Evolutionary conservation across 2,329 filamentous ascomycete genomes (phyloP).

Genomic region (Fusarium praegraminearum): DNA sequence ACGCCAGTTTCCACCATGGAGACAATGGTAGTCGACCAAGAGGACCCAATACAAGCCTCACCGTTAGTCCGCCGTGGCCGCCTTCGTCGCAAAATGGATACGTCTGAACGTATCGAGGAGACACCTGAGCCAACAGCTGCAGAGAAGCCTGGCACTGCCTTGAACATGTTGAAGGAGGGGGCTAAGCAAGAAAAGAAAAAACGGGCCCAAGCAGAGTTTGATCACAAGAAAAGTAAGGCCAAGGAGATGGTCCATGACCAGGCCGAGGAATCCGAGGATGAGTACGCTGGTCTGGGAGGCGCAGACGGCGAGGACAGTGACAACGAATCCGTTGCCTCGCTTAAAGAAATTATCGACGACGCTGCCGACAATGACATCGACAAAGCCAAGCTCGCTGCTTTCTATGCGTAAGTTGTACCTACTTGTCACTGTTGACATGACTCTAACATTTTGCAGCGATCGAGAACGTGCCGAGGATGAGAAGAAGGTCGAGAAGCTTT

Average conservation of each 20-base stretch:
- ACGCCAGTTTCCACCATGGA: slow-evolving; percentile 76
- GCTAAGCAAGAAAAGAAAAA: slow-evolving; percentile 68
- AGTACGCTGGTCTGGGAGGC: slow-evolving; percentile 94
- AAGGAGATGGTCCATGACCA: slow-evolving; percentile 91
- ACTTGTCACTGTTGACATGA: not conserved
- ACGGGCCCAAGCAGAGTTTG: slow-evolving; percentile 68
- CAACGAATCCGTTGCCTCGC: slow-evolving; percentile 74
- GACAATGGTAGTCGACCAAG: slow-evolving; percentile 67
- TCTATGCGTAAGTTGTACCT: slow-evolving; percentile 80
- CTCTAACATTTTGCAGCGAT: slow-evolving; percentile 65
- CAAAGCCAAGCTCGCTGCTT: slow-evolving; percentile 83
- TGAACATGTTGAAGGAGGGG: slow-evolving; percentile 77
- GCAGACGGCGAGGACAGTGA: slow-evolving; percentile 89
- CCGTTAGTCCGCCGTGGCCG: slow-evolving; percentile 73
- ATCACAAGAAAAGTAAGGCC: slow-evolving; percentile 89
- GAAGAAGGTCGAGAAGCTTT: slow-evolving; percentile 88
- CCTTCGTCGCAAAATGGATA: slow-evolving; percentile 59
- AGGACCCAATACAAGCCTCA: slow-evolving; percentile 67
- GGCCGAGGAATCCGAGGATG: slow-evolving; percentile 97
- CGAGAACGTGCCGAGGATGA: slow-evolving; percentile 84
- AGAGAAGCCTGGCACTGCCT: slow-evolving; percentile 62
- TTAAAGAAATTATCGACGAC: slow-evolving; percentile 92
- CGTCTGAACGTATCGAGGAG: slow-evolving; percentile 39
- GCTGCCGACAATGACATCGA: slow-evolving; percentile 81
- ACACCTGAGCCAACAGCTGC: slow-evolving; percentile 32